Evolutionary conservation across 2,329 filamentous ascomycete genomes (phyloP), one percentile per base, ranked within the genome.

Genomic region (Ceratocystis papillata): DNA sequence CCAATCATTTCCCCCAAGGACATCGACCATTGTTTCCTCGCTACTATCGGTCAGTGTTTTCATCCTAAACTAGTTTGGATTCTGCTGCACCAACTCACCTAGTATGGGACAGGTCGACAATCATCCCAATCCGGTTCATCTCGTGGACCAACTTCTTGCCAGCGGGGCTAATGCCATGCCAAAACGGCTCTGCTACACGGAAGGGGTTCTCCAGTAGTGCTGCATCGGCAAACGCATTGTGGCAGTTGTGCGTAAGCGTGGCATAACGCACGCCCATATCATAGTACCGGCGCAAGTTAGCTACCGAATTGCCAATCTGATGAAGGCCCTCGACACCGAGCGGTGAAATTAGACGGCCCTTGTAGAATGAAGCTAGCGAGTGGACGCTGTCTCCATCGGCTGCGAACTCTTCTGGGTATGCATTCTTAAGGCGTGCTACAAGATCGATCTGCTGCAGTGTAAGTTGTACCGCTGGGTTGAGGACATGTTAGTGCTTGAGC

Each of bases 81-180:
- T 41, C 37, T 41, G 37, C 37, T 20, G 30, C 37, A 33, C 15
- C 28, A 45, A 48, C 48, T 25, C 50, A 69, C 76, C 76, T 83
- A 3, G 79, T 79, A 74, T 96, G 93, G 5, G 88, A 82, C 45
- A 96, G 80, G 73, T 96, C 93, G 50, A 97, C 88, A n/a, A 96
- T 85, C 86, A 96, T 91, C 30, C 93, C 93, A 1, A 96, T 79
- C 2, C 93, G 83, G 74, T 96, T 97, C 92, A 97, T 96, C 78
- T 97, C 93, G 45, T 79, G 79, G 57, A 97, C 79, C 0, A 96
- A 76, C 12, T 79, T 73, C 63, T 83, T 81, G 3, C 93, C 93
- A 1, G 80, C 80, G 0, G 81, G 78, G 67, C 87, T 93, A 1
- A 97, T 79, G 1, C 93, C 93, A 64, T 81, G 78, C 83, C 86